These are phyloP conservation scores for Lactarius quietus DNA, from an alignment of 768 basidiomycete genomes.

Conservation along the genomic window DNA sequence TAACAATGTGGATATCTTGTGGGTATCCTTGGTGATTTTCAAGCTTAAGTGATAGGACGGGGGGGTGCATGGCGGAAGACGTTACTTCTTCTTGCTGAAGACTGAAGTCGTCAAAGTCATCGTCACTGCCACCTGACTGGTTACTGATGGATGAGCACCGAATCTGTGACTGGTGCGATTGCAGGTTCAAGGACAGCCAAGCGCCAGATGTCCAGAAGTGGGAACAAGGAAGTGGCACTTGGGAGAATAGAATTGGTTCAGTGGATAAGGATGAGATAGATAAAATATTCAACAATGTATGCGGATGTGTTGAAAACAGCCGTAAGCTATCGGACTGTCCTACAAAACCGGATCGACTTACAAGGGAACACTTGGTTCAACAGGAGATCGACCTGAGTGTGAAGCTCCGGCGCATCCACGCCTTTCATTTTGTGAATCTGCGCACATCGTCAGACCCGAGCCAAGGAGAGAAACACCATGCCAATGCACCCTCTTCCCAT, in stretches of 20 bases:
- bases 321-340: neutral
- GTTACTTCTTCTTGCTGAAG: constrained; percentile 14
- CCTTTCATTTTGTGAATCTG: constrained; percentile 73
- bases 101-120: constrained; percentile 9
- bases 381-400: constrained; percentile 69
- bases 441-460: neutral
- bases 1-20: constrained; percentile 1
- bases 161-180: constrained; percentile 37
- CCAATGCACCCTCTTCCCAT: constrained; percentile 60
- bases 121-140: neutral
- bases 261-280: constrained; percentile 59
- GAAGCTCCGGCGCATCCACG: constrained; percentile 62
- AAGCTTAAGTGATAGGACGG: constrained; percentile 7
- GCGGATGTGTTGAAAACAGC: constrained; percentile 62
- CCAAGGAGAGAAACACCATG: neutral
- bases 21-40: constrained; percentile 20
- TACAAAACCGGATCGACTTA: constrained; percentile 37
- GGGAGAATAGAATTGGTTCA: constrained; percentile 70
- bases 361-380: constrained; percentile 78
- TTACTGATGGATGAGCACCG: too few species aligned
- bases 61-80: constrained; percentile 9
- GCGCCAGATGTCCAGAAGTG: constrained; percentile 79
- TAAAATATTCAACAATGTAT: constrained; percentile 56
- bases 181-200: constrained; percentile 63
- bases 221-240: constrained; percentile 73